A percentile compares a stretch with the other conserved stretches of the same genome.
These are phyloP conservation scores for Cyclotella cryptica DNA, from an alignment of 108 stramenopile species.

Conservation along the genomic window DNA sequence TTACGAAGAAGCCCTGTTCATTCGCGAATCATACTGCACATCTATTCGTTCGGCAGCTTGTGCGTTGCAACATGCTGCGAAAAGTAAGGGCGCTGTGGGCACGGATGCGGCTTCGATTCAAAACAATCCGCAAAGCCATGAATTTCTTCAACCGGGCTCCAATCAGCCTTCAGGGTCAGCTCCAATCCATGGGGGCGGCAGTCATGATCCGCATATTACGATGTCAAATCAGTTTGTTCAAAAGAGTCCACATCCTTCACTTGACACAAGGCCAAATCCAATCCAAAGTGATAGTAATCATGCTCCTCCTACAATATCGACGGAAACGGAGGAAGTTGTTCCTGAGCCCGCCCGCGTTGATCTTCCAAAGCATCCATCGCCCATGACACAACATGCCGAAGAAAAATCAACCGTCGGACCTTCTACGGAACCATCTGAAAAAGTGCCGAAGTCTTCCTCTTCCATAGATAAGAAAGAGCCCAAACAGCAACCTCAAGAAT, in stretches of 20 bases:
- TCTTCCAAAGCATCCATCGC: neutral
- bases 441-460: conserved; percentile 1
- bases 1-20: conserved; percentile 75
- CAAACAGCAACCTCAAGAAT: conserved; percentile 35
- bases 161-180: neutral
- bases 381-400: neutral
- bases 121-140: conserved; percentile 5
- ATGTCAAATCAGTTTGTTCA: neutral
- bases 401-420: neutral
- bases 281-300: neutral
- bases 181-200: neutral
- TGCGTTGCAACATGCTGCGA: conserved; percentile 43
- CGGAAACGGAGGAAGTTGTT: neutral
- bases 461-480: conserved; percentile 12
- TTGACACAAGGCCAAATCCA: neutral
- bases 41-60: conserved; percentile 67
- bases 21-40: conserved; percentile 77
- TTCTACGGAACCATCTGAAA: neutral
- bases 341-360: neutral
- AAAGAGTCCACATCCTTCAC: no score
- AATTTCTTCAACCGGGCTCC: neutral
- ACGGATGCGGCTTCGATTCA: neutral
- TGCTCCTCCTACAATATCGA: neutral
- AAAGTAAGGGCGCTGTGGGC: conserved; percentile 1
- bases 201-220: neutral